phyloP scores from a whole-genome alignment of 2,329 filamentous ascomycete genomes.

The Exophiala calicioides region DNA sequence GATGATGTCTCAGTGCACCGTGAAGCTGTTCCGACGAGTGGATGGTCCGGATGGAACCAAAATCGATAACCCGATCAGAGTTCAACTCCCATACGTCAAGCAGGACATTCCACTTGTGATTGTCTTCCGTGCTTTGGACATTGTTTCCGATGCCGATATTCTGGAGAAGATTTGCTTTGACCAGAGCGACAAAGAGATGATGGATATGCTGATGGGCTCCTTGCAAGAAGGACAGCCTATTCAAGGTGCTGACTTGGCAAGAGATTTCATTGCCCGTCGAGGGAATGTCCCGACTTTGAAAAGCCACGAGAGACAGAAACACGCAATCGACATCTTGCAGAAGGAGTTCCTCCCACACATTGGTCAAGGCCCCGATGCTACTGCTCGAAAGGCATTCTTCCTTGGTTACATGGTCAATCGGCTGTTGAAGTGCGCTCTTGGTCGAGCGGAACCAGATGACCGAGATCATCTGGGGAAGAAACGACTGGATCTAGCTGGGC shows the following conservation, averaged over 20 bases:
- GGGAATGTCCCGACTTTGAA: conserved; percentile 71
- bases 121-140: conserved; percentile 90
- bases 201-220: conserved; percentile 95
- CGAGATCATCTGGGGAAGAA: conserved; percentile 99
- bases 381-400: conserved; percentile 97
- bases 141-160: conserved; percentile 97
- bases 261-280: conserved; percentile 94
- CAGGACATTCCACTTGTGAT: conserved; percentile 90
- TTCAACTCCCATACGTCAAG: conserved; percentile 91
- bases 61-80: conserved; percentile 62
- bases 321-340: conserved; percentile 90
- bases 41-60: conserved; percentile 59
- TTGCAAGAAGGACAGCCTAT: conserved; percentile 97
- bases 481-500: conserved; percentile 90
- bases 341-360: conserved; percentile 97
- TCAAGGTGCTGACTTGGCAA: conserved; percentile 88
- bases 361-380: conserved; percentile 89
- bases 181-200: conserved; percentile 90
- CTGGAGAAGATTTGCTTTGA: conserved; percentile 98
- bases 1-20: conserved; percentile 85
- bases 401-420: conserved; percentile 98
- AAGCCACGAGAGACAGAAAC: conserved; percentile 82
- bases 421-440: conserved; percentile 87
- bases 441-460: conserved; percentile 90
- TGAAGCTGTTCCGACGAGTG: conserved; percentile 87